Percentiles rank a stretch among this genome's conserved stretches.
Evolutionary conservation across 2,329 filamentous ascomycete genomes (phyloP).

Genomic region (Aspergillus novofumigatus): DNA sequence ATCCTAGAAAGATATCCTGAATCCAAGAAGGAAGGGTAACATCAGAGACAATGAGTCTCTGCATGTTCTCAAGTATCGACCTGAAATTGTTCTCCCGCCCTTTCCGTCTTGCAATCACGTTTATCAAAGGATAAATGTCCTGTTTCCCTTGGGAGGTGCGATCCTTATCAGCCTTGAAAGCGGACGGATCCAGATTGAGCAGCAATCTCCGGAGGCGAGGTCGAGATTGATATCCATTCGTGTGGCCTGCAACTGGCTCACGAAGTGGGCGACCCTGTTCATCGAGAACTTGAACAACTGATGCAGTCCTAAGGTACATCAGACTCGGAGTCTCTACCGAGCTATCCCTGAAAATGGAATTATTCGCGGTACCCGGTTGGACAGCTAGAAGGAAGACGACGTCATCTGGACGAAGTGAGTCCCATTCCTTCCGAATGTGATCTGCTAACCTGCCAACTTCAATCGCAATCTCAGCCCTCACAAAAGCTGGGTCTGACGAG

Average conservation of each 20-base stretch:
- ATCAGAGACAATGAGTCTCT: constrained; percentile 76
- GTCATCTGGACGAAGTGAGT: constrained; percentile 78
- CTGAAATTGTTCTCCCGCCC: constrained; percentile 97
- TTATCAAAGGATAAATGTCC: constrained; percentile 79
- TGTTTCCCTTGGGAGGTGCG: constrained; percentile 61
- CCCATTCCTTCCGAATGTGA: constrained; percentile 80
- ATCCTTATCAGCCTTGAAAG: constrained; percentile 74
- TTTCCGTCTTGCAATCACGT: constrained; percentile 76
- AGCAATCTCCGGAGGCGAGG: constrained; percentile 66
- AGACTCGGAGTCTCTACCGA: constrained; percentile 61
- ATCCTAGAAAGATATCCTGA: constrained; percentile 95
- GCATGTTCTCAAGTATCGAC: constrained; percentile 86
- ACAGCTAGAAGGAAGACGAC: constrained; percentile 83
- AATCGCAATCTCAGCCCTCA: constrained; percentile 79
- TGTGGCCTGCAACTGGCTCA: constrained; percentile 50
- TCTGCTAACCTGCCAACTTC: constrained; percentile 78
- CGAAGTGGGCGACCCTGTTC: constrained; percentile 73
- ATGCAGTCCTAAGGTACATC: constrained; percentile 70
- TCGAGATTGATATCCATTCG: constrained; percentile 58
- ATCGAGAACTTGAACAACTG: constrained; percentile 80
- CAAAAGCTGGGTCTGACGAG: constrained; percentile 73
- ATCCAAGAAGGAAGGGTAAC: constrained; percentile 86
- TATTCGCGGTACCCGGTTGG: constrained; percentile 49
- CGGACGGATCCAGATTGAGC: constrained; percentile 72
- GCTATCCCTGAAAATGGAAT: constrained; percentile 16